Evolutionary conservation across 129 eudicot species (phyloP), one percentile per base, ranked within the genome.

Genomic region (Flaveria brownii): DNA sequence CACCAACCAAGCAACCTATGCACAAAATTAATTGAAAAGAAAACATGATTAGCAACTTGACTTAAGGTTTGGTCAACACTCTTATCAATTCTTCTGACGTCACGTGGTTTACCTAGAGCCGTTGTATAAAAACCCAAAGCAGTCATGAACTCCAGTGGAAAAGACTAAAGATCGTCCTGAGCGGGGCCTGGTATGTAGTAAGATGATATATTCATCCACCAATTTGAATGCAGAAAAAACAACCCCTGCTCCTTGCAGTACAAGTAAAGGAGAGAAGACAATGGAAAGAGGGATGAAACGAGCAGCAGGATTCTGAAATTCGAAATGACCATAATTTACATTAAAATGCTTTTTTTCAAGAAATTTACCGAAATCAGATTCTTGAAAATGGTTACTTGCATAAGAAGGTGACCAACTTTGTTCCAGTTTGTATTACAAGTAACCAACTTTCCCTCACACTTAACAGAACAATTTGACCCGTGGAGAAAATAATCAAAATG

Each of bases 1-100:
- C 97, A 93, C 97, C 97, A 93, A 64, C 96, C 98, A 49, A 90
- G 88, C 54, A 93, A 86, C 83, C 98, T 92, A n/a, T 6, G 41
- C 51, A 73, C 6, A 16, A 42, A 78, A 66, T 52, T 64, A 39
- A 65, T 23, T 25, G 16, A 80, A 45, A 42, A 33, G 30, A 49
- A 18, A n/a, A 25, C 10, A 36, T 63, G 36, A 39, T 72, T 13
- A 68, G 49, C 25, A 51, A 52, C 49, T 41, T 66, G n/a, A 16
- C 15, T 23, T 39, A 9, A 23, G 39, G 15, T 54, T 36, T 64
- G 52, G 66, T 63, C 12, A 52, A 49, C 54, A 52, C 0, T 25
- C 46, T 6, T 6, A 79, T 72, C 22, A 41, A 79, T 64, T 72
- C 5, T 52, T 72, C 10, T 16, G 16, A 20, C 64, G 60, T 47